Conservation (phyloP, 192 early-diverging fungal species). For the Kappamyces sp. region DNA sequence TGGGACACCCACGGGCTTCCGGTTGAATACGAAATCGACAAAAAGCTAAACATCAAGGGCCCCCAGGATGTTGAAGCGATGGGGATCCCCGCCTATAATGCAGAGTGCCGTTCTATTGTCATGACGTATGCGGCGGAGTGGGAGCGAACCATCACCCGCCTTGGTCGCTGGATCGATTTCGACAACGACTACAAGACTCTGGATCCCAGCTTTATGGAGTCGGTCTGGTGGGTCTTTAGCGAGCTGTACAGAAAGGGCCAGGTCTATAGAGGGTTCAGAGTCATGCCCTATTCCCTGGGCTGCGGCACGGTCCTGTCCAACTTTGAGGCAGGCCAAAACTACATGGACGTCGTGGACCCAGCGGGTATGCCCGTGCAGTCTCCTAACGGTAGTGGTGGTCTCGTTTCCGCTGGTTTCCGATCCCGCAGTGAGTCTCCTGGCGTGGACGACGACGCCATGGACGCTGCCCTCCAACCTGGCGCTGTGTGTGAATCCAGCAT, state of each 20-base stretch:
- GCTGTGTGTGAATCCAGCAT: slow-evolving; percentile 85
- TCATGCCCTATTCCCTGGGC: slow-evolving; percentile 95
- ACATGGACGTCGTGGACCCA: slow-evolving; percentile 95
- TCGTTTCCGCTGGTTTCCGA: slow-evolving; percentile 87
- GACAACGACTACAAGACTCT: slow-evolving; percentile 99
- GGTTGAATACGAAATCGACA: slow-evolving; percentile 96
- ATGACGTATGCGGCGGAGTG: slow-evolving; percentile 93
- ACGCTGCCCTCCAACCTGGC: slow-evolving; percentile 94
- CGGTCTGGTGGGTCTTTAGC: slow-evolving; percentile 99
- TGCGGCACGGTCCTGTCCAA: slow-evolving; percentile 91
- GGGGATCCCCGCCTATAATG: slow-evolving; percentile 97
- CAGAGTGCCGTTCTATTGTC: slow-evolving; percentile 92
- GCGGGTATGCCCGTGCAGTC: slow-evolving; percentile 45
- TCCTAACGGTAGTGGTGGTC: slow-evolving; percentile 58
- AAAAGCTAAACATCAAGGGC: slow-evolving; percentile 77
- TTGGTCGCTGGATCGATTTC: slow-evolving; percentile 99
- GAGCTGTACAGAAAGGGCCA: slow-evolving; percentile 89
- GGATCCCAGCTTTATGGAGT: slow-evolving; percentile 94
- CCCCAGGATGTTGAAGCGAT: slow-evolving; percentile 83
- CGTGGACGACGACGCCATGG: slow-evolving; percentile 99
- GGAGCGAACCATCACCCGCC: slow-evolving; percentile 87
- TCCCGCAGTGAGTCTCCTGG: slow-evolving; percentile 71
- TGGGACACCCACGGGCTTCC: slow-evolving; percentile 96
- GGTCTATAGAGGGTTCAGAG: slow-evolving; percentile 86
- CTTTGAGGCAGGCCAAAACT: slow-evolving; percentile 95